Evolutionary conservation across 2,329 filamentous ascomycete genomes (phyloP).

Genomic region (Pseudofabraea citricarpa): DNA sequence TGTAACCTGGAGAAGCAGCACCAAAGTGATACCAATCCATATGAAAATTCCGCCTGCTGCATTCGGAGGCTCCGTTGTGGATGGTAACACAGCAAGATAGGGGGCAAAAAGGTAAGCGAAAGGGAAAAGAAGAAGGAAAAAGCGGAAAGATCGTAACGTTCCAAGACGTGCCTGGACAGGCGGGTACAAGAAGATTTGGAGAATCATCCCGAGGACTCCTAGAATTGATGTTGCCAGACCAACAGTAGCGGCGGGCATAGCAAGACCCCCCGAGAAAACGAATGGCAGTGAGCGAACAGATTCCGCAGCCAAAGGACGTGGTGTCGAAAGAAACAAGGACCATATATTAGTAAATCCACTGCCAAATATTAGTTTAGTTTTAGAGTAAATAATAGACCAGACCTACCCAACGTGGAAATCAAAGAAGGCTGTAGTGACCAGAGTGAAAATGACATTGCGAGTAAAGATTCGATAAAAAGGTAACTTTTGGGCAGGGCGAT

Average conservation of each 20-base stretch:
- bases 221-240: slow-evolving; percentile 67
- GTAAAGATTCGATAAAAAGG: slow-evolving; percentile 15
- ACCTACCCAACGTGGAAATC: slow-evolving; percentile 16
- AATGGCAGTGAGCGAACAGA: slow-evolving; percentile 16
- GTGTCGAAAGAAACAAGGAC: slow-evolving; percentile 55
- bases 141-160: slow-evolving; percentile 61
- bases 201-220: slow-evolving; percentile 60
- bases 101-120: slow-evolving; percentile 64
- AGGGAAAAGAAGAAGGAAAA: slow-evolving; percentile 62
- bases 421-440: slow-evolving; percentile 44
- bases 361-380: neutral
- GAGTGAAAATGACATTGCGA: slow-evolving; percentile 34
- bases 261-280: slow-evolving; percentile 58
- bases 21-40: slow-evolving; percentile 49
- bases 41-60: slow-evolving; percentile 41
- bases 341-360: slow-evolving; percentile 53
- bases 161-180: slow-evolving; percentile 59
- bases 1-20: slow-evolving; percentile 51
- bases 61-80: slow-evolving; percentile 25
- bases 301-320: slow-evolving; percentile 32
- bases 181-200: slow-evolving; percentile 68
- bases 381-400: slow-evolving; percentile 33
- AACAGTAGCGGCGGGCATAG: slow-evolving; percentile 60
- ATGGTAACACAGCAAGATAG: slow-evolving; percentile 51
- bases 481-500: slow-evolving; percentile 5